Evolutionary conservation across 495 filamentous ascomycete species (phyloP).

Genomic region (Penicillium lividum): DNA sequence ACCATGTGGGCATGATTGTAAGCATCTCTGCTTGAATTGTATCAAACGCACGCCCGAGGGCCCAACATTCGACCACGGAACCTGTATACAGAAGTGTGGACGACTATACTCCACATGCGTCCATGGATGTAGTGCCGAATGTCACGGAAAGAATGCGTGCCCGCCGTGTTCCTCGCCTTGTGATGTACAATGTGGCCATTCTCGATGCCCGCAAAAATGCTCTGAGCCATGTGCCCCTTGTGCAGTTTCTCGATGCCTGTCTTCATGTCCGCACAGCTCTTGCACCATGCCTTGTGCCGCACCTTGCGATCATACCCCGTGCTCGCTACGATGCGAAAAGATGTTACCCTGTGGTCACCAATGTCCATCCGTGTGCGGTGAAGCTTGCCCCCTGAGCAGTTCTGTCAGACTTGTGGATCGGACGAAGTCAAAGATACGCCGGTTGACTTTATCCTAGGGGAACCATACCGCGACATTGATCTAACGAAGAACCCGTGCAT

Average conservation of each 20-base stretch:
- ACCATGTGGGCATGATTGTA: slow-evolving; percentile 65
- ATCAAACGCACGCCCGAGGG: slow-evolving; percentile 26
- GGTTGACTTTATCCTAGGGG: slow-evolving; percentile 7
- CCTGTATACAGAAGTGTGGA: slow-evolving; percentile 55
- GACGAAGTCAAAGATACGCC: slow-evolving; percentile 3
- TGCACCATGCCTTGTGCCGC: slow-evolving; percentile 68
- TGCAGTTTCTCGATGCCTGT: slow-evolving; percentile 56
- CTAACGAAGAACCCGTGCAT: background rate
- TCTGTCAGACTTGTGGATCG: slow-evolving; percentile 9
- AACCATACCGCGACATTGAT: slow-evolving; percentile 5
- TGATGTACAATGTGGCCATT: slow-evolving; percentile 64
- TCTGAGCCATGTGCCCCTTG: slow-evolving; percentile 67
- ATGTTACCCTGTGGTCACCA: slow-evolving; percentile 64
- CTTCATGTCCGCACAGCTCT: slow-evolving; percentile 54
- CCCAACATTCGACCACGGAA: slow-evolving; percentile 43
- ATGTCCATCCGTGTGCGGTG: slow-evolving; percentile 69
- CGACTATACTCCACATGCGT: slow-evolving; percentile 56
- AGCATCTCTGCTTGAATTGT: slow-evolving; percentile 52
- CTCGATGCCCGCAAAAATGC: slow-evolving; percentile 58
- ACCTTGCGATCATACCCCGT: slow-evolving; percentile 64
- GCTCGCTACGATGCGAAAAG: slow-evolving; percentile 61
- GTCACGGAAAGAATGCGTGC: slow-evolving; percentile 57
- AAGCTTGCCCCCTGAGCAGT: slow-evolving; percentile 53
- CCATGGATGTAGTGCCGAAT: slow-evolving; percentile 55
- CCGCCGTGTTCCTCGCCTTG: slow-evolving; percentile 56